These are phyloP conservation scores for Fusarium sp. DNA, from an alignment of 2,329 filamentous ascomycete genomes.

Conservation along the genomic window DNA sequence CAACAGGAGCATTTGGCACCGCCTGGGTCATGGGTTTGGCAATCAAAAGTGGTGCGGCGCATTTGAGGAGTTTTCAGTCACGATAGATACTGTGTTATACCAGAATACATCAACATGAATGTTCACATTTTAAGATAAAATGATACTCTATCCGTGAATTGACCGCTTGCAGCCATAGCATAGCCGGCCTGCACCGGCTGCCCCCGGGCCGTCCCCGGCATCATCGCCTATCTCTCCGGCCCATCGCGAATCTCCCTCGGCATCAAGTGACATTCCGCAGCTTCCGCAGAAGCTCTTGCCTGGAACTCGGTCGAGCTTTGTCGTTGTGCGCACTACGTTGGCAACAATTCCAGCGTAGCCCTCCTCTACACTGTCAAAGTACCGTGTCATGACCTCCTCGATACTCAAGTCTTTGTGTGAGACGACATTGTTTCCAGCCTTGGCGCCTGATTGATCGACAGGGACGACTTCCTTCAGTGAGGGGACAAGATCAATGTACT, in stretches of 20 bases:
- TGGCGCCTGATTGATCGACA: conserved; percentile 48
- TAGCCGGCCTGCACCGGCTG: conserved; percentile 51
- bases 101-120: conserved; percentile 16
- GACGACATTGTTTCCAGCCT: conserved; percentile 57
- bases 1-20: conserved; percentile 36
- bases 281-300: conserved; percentile 68
- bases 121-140: conserved; percentile 23
- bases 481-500: conserved; percentile 71
- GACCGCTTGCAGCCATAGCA: conserved; percentile 83
- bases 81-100: conserved; percentile 29
- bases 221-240: conserved; percentile 69
- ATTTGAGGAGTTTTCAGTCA: conserved; percentile 42
- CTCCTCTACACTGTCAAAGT: conserved; percentile 84
- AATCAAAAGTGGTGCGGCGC: conserved; percentile 45
- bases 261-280: conserved; percentile 76
- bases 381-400: conserved; percentile 88
- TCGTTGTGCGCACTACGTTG: conserved; percentile 94
- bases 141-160: conserved; percentile 59
- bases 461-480: conserved; percentile 64
- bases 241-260: conserved; percentile 72
- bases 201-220: conserved; percentile 38
- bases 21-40: conserved; percentile 40
- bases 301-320: conserved; percentile 74
- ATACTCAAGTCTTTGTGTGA: conserved; percentile 86
- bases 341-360: conserved; percentile 92